Base-by-base conservation (phyloP, 1,139 yeast species). In the Suhomyces bokatorum region DNA sequence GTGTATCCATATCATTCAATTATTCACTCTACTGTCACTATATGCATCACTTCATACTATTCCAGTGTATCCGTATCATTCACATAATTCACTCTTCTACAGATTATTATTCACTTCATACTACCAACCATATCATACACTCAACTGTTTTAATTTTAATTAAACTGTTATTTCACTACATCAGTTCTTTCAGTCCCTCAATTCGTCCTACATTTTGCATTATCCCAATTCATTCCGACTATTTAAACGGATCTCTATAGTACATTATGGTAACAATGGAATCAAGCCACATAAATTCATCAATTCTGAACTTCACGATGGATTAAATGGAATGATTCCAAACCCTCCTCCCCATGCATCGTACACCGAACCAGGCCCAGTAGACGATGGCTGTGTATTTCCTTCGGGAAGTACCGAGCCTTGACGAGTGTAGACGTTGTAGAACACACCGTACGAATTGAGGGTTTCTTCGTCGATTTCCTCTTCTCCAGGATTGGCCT, bases 261-360 rank as follows among this genome's bases (percentile, higher is more conserved):
- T 32, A 36, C 35, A 27, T 16, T 24, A n/a, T 29, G 16, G 20
- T 26, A 20, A 28, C 24, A 32, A 22, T n/a, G n/a, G n/a, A n/a
- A n/a, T n/a, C n/a, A n/a, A n/a, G n/a, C n/a, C n/a, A n/a, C n/a
- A n/a, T n/a, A n/a, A n/a, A n/a, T n/a, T n/a, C n/a, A n/a, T n/a
- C n/a, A n/a, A n/a, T n/a, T n/a, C n/a, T n/a, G n/a, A n/a, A n/a
- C n/a, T n/a, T n/a, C n/a, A 67, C 3, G 72, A 66, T 5, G 73
- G 73, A 42, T 68, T 68, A 55, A 68, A 68, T 2, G 73, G 73
- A 44, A 68, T 63, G 32, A 65, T 59, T 1, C 69, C 71, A 50
- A 64, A 67, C 1, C 59, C 57, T 6, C 57, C 56, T 5, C 64
- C 63, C 58, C 58, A 54, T 5, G 58, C 52, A 46, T 56, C 60